phyloP scores from a whole-genome alignment of 106 monocot species.

The Allium cepa region DNA sequence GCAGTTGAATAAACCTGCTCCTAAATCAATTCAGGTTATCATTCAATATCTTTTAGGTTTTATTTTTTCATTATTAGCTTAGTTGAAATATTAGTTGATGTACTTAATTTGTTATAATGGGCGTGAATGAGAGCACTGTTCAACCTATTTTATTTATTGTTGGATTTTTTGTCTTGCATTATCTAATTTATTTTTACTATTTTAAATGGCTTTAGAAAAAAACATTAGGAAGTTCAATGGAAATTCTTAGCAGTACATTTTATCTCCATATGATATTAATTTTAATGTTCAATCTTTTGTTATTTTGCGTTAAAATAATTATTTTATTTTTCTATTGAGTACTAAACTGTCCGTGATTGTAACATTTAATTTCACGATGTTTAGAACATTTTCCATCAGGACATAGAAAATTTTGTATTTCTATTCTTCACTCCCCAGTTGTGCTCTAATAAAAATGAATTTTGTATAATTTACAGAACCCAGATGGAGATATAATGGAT shows the following conservation, averaged over 20 bases:
- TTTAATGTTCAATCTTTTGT: neutral
- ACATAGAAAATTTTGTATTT: neutral
- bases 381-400: neutral
- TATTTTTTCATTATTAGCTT: too few relatives aligned
- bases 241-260: too few relatives aligned
- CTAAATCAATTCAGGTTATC: too few relatives aligned
- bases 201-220: too few relatives aligned
- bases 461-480: slow-evolving; percentile 33
- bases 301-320: neutral
- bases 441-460: slow-evolving; percentile 1
- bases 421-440: neutral
- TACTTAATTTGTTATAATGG: too few relatives aligned
- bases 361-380: neutral
- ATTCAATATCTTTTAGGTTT: too few relatives aligned
- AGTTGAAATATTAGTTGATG: too few relatives aligned
- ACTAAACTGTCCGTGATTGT: neutral
- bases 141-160: neutral
- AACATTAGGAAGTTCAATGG: too few relatives aligned
- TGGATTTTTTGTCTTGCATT: neutral
- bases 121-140: too few relatives aligned
- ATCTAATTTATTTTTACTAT: too few relatives aligned
- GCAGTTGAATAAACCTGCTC: too few relatives aligned
- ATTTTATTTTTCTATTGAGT: neutral
- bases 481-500: slow-evolving; percentile 82
- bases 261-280: neutral